These are phyloP conservation scores for Silene coronaria DNA, from an alignment of 179 eudicot species.

Conservation along the genomic window DNA sequence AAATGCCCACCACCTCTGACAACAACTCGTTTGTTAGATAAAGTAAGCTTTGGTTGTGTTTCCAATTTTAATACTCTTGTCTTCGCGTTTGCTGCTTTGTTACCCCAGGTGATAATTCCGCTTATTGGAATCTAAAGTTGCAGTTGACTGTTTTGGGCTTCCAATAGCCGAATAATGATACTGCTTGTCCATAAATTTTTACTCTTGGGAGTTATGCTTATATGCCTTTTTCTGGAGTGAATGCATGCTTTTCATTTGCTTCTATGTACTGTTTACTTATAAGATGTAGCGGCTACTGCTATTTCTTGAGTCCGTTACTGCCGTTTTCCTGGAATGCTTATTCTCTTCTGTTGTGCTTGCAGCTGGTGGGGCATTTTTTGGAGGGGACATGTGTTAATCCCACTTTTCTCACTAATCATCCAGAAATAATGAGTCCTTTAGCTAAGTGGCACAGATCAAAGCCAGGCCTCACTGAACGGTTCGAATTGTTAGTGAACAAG, in stretches of 20 bases:
- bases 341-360: slow-evolving; percentile 26
- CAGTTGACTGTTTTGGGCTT: no score
- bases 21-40: slow-evolving; percentile 75
- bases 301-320: not conserved
- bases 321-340: not conserved
- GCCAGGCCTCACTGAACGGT: slow-evolving; percentile 91
- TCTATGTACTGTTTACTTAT: no score
- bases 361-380: slow-evolving; percentile 96
- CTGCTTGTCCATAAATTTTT: no score
- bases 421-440: slow-evolving; percentile 96
- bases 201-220: no score
- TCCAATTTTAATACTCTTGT: not conserved
- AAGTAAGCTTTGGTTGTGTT: slow-evolving; percentile 37
- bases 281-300: no score
- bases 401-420: slow-evolving; percentile 81
- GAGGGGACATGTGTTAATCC: slow-evolving; percentile 92
- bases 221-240: no score
- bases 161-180: no score
- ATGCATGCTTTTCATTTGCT: no score
- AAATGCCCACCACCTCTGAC: slow-evolving; percentile 94
- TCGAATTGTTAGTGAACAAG: slow-evolving; percentile 88
- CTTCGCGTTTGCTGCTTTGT: no score
- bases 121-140: no score
- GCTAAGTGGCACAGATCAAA: slow-evolving; percentile 97
- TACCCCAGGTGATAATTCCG: no score